Conservation (phyloP, 768 basidiomycete genomes). For the Dacryopinax spathularia region DNA sequence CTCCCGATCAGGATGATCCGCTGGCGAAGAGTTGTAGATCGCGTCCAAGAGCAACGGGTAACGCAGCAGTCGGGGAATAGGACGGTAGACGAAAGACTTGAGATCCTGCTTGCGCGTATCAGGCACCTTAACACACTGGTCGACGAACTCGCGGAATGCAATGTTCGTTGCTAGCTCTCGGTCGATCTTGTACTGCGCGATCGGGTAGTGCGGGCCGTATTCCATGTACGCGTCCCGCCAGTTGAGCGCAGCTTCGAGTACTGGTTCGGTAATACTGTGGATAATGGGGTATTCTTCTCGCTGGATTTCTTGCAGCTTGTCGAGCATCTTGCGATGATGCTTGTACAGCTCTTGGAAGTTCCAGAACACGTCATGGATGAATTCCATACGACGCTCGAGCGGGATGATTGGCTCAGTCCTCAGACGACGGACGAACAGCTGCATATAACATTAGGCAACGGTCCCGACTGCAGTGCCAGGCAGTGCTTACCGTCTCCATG, state of each 20-base stretch:
- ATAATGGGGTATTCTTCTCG: slow-evolving; percentile 75
- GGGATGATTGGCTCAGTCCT: slow-evolving; percentile 60
- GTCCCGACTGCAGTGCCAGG: neutral
- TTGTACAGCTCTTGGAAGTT: slow-evolving; percentile 64
- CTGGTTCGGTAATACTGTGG: slow-evolving; percentile 61
- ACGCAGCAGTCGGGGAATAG: slow-evolving; percentile 76
- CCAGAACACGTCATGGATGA: slow-evolving; percentile 79
- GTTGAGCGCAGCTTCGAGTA: slow-evolving; percentile 80
- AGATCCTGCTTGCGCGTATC: slow-evolving; percentile 76
- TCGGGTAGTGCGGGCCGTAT: slow-evolving; percentile 86
- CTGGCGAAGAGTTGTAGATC: slow-evolving; percentile 60
- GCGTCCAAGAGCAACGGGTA: slow-evolving; percentile 74
- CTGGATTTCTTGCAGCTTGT: slow-evolving; percentile 73
- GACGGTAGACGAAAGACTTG: slow-evolving; percentile 84
- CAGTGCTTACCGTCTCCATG: slow-evolving; percentile 48
- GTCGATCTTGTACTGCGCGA: slow-evolving; percentile 74
- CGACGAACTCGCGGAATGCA: slow-evolving; percentile 53
- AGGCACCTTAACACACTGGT: slow-evolving; percentile 42
- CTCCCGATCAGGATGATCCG: slow-evolving; percentile 64
- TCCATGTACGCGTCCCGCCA: slow-evolving; percentile 89
- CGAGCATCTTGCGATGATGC: slow-evolving; percentile 63
- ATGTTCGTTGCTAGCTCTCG: slow-evolving; percentile 74
- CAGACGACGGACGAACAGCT: slow-evolving; percentile 76
- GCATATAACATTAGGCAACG: neutral
- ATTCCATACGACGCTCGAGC: slow-evolving; percentile 51